Evolutionary conservation across 2,329 filamentous ascomycete species (phyloP), one percentile per base, ranked within the genome.

Genomic region (Penicillium digitatum): DNA sequence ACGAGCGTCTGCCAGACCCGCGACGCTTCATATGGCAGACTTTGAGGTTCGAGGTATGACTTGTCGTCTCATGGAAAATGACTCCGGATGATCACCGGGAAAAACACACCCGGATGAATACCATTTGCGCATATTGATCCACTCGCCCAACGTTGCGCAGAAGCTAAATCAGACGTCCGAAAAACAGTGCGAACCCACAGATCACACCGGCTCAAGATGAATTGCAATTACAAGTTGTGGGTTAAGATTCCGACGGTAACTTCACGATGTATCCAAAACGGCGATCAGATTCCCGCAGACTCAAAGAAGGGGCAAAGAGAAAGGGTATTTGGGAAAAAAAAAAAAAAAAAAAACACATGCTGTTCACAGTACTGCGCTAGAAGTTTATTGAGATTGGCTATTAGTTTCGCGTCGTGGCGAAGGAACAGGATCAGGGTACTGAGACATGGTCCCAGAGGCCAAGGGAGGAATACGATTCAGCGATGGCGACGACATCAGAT

Each of bases 391-490:
- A 42, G n/a, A 16, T 48, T 52, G 26, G 48, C 53, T 27, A 53
- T 55, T 37, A 22, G 34, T 12, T 38, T 56, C 45, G 5, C 54
- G 56, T 32, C 59, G 61, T 37, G 64, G 61, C 18, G 61, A 61
- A 35, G 63, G 57, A 11, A 65, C 52, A 8, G 63, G 55, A 42
- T 66, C 66, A n/a, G 58, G 66, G 26, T 65, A 60, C 12, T 65
- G 64, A 3, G 58, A 55, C 35, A 60, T 53, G 16, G 64, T 61
- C 12, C 65, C 63, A 20, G 70, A 64, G n/a, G 64, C 66, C 37
- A 72, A 42, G n/a, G 67, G 63, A 22, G 68, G 69, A 26, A 72
- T 62, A 18, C 67, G 69, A 50, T 68, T 68, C 44, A 72, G 58
- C 0, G 69, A 70, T 8, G 69, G 69, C 7, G 69, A 72, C 4